Base-by-base conservation (phyloP, 805 yeast species). In the Saccharomycopsis babjevae region DNA sequence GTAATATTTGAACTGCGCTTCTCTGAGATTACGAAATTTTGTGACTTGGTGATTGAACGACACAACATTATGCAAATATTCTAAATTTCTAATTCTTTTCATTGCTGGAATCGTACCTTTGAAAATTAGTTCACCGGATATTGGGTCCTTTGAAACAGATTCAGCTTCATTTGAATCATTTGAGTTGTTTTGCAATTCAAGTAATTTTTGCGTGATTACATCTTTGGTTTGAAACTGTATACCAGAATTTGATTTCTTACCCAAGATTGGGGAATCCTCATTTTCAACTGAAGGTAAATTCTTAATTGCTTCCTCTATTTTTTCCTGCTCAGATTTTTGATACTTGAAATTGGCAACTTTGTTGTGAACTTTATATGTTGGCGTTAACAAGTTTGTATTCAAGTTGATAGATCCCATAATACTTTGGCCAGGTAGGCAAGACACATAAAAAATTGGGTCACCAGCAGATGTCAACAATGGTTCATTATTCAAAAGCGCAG, bases 361-460 rank as follows among this genome's bases (percentile, higher is more conserved):
- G 25, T 50, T 38, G 18, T 57, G 22, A 4, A 43, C 50, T 39
- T 43, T 54, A 46, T 61, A 62, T 38, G 52, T 62, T 4, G 64
- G 63, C 18, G 30, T 34, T 15, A 60, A 59, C 22, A 58, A 28
- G 40, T 64, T 62, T 38, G 60, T 59, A 18, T 42, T 42, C 40
- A 64, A 54, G 28, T 60, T 56, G 34, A 64, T 56, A 7, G 43
- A 20, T 3, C 66, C 66, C n/a, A 61, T 43, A n/a, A 64, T 61
- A 11, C 63, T 61, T 36, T 59, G 63, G 8, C 61, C 59, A 16
- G 39, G 58, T 25, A 64, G 34, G 40, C 64, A 61, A 56, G 57
- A 40, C 4, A 64, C 63, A 39, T 65, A 60, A 43, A 59, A 64
- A 13, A 64, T 59, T 38, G 58, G 60, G 22, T 64, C 64, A 28